Conservation (phyloP, 495 filamentous ascomycete genomes). For the Podospora fimiseda region DNA sequence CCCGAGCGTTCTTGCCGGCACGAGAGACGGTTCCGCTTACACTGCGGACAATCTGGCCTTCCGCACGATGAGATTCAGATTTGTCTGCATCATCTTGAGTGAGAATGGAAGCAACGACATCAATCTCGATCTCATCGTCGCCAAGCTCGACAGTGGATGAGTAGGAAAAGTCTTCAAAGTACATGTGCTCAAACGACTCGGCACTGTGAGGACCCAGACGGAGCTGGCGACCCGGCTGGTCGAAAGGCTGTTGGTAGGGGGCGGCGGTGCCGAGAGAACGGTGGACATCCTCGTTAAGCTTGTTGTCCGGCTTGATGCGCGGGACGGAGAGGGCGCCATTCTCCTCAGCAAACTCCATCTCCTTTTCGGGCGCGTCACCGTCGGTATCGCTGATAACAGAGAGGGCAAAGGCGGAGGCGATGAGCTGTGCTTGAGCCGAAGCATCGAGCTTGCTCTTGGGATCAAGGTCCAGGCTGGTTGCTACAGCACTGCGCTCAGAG, state of each 20-base stretch:
- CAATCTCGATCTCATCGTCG: conserved; percentile 38
- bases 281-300: conserved; percentile 32
- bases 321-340: conserved; percentile 30
- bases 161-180: conserved; percentile 26
- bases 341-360: conserved; percentile 36
- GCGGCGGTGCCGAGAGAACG: conserved; percentile 28
- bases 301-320: conserved; percentile 31
- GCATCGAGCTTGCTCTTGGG: conserved; percentile 23
- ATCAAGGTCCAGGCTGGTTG: conserved; percentile 32
- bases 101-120: conserved; percentile 26
- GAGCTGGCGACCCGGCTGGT: conserved; percentile 22
- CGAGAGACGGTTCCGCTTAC: conserved; percentile 36
- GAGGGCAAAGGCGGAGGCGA: conserved; percentile 23
- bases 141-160: conserved; percentile 16
- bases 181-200: conserved; percentile 13
- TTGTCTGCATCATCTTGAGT: conserved; percentile 33
- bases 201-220: conserved; percentile 13
- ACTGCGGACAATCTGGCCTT: conserved; percentile 25
- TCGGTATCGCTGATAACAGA: conserved; percentile 20
- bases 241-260: conserved; percentile 29
- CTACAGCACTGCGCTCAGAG: conserved; percentile 28
- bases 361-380: conserved; percentile 7
- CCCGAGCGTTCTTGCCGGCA: conserved; percentile 31
- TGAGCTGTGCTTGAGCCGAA: conserved; percentile 21
- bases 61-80: conserved; percentile 29